Evolutionary conservation across 495 filamentous ascomycete genomes (phyloP).

Genomic region (Aspergillus bertholletiae): DNA sequence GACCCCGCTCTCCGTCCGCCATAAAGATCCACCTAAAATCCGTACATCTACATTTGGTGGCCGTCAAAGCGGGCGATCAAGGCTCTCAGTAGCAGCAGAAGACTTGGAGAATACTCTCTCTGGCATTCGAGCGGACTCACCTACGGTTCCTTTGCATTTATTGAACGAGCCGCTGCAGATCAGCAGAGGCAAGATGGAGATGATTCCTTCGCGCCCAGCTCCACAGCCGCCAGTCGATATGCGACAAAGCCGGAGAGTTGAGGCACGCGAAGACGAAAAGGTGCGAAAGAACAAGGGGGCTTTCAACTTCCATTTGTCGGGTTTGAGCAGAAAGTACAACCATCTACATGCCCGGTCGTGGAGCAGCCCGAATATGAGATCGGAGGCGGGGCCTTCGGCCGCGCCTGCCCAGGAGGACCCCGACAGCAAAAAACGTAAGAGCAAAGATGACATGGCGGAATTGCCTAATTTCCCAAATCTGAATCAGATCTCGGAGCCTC

Average conservation of each 20-base stretch:
- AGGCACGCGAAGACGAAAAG: constrained; percentile 17
- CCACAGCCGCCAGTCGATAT: constrained; percentile 27
- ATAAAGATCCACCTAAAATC: not conserved
- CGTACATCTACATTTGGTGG: not conserved
- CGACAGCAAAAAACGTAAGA: not conserved
- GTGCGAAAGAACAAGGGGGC: constrained; percentile 14
- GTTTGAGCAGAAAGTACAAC: constrained; percentile 13
- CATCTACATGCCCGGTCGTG: constrained; percentile 10
- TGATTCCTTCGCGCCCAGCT: constrained; percentile 35
- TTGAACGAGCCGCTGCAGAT: constrained; percentile 33
- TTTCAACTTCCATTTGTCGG: constrained; percentile 15
- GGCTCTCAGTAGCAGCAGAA: constrained; percentile 29
- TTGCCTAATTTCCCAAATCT: constrained; percentile 11
- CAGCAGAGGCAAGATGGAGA: constrained; percentile 34
- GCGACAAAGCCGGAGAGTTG: constrained; percentile 13
- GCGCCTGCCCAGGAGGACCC: not conserved
- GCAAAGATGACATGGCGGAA: constrained; percentile 7
- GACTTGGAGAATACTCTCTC: constrained; percentile 31
- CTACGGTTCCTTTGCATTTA: constrained; percentile 16
- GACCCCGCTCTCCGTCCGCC: constrained; percentile 28
- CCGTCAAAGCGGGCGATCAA: constrained; percentile 15
- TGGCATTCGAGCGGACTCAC: constrained; percentile 15
- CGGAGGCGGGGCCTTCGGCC: not conserved
- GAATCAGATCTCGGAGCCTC: constrained; percentile 11
- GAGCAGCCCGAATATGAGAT: constrained; percentile 10